Conservation (phyloP, 2,329 filamentous ascomycete species). For the Fusarium falciforme region DNA sequence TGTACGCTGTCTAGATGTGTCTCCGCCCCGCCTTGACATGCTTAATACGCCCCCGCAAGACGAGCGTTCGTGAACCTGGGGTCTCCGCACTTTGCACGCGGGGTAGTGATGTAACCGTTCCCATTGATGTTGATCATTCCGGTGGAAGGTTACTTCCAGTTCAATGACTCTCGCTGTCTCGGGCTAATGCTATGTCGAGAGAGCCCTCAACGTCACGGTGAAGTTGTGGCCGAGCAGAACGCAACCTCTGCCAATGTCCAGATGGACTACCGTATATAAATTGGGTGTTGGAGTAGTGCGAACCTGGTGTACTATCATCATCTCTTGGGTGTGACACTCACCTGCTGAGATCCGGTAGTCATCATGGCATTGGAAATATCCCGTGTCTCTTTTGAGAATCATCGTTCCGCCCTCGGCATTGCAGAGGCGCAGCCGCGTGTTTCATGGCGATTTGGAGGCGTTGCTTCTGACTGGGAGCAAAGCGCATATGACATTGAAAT, state of each 20-base stretch:
- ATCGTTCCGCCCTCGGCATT: slow-evolving; percentile 56
- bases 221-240: neutral
- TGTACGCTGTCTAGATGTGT: neutral
- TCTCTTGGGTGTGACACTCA: neutral
- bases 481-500: slow-evolving; percentile 58
- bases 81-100: neutral
- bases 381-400: slow-evolving; percentile 56
- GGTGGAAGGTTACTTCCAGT: neutral
- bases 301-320: neutral
- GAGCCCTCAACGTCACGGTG: neutral
- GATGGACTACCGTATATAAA: neutral
- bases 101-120: neutral
- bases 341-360: neutral
- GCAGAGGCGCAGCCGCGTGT: slow-evolving; percentile 57
- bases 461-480: slow-evolving; percentile 56
- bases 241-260: neutral
- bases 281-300: neutral
- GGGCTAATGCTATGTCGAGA: neutral
- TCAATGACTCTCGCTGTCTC: neutral
- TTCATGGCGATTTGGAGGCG: slow-evolving; percentile 58
- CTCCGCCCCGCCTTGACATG: neutral
- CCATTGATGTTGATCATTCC: neutral
- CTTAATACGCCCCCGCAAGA: neutral
- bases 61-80: neutral
- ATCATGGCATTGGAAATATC: slow-evolving; percentile 41